phyloP scores from a whole-genome alignment of 2,329 filamentous ascomycete genomes.

The Pseudodiploospora longispora region DNA sequence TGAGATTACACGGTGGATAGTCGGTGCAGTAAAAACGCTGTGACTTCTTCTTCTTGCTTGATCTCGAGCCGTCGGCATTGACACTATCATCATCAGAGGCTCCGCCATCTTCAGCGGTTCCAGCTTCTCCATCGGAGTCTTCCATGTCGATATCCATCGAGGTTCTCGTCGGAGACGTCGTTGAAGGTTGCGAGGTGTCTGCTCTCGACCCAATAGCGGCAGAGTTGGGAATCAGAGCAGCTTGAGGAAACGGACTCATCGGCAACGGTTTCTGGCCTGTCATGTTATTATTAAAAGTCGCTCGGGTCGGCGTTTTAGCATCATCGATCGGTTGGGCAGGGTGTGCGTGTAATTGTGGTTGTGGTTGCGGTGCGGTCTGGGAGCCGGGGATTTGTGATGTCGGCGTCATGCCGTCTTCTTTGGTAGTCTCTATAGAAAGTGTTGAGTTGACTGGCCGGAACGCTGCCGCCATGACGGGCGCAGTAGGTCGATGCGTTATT shows the following conservation, averaged over 20 bases:
- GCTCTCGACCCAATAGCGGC: constrained; percentile 29
- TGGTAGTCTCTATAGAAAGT: constrained; percentile 23
- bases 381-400: constrained; percentile 27
- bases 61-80: constrained; percentile 56
- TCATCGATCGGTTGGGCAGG: constrained; percentile 31
- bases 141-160: constrained; percentile 71
- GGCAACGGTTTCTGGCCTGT: constrained; percentile 47
- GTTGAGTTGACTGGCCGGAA: constrained; percentile 42
- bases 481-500: constrained; percentile 5
- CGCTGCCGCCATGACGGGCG: constrained; percentile 35
- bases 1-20: constrained; percentile 86
- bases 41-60: constrained; percentile 90
- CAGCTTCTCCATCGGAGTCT: constrained; percentile 59
- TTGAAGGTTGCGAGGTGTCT: constrained; percentile 53
- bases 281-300: constrained; percentile 37
- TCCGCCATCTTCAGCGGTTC: constrained; percentile 38
- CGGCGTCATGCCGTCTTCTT: constrained; percentile 29
- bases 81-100: constrained; percentile 60
- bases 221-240: constrained; percentile 38
- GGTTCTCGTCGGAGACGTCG: constrained; percentile 44
- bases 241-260: constrained; percentile 42
- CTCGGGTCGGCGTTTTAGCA: constrained; percentile 54
- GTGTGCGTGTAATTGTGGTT: constrained; percentile 20
- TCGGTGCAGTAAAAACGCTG: constrained; percentile 95
- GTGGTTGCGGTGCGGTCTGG: constrained; percentile 26